Percentiles rank a stretch among this genome's conserved stretches.
Conservation (phyloP, 2,329 filamentous ascomycete genomes). For the Colletotrichum spaethianum region DNA sequence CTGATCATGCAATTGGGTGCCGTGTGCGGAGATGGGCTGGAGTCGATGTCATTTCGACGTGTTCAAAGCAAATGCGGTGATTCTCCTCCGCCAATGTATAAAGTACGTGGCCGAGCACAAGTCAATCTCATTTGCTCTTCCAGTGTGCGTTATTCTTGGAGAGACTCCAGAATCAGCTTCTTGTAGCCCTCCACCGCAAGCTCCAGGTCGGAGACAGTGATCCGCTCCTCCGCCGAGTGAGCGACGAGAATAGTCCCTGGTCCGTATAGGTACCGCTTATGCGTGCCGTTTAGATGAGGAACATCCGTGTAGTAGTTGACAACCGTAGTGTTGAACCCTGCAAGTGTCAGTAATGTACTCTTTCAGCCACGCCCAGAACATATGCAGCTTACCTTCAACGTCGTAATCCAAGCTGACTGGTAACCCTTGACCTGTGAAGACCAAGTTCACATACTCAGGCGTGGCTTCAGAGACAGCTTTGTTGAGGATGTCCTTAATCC, state of each 20-base stretch:
- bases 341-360: slow-evolving; percentile 31
- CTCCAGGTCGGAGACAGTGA: slow-evolving; percentile 83
- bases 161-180: slow-evolving; percentile 72
- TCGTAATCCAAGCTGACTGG: slow-evolving; percentile 85
- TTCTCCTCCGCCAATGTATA: too few species aligned
- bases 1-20: too few species aligned
- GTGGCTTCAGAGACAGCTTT: slow-evolving; percentile 67
- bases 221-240: slow-evolving; percentile 85
- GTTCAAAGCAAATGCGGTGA: too few species aligned
- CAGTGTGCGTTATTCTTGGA: slow-evolving; percentile 46
- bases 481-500: slow-evolving; percentile 68
- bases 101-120: too few species aligned
- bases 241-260: slow-evolving; percentile 86
- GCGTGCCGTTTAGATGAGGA: slow-evolving; percentile 78
- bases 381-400: slow-evolving; percentile 72
- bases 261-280: slow-evolving; percentile 77
- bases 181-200: slow-evolving; percentile 85
- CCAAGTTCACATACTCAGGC: slow-evolving; percentile 72
- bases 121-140: too few species aligned
- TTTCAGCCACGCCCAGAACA: not conserved
- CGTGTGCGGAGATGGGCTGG: too few species aligned
- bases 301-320: slow-evolving; percentile 97
- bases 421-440: slow-evolving; percentile 78
- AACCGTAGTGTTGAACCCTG: slow-evolving; percentile 82
- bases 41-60: too few species aligned